A percentile compares a stretch with the other conserved stretches of the same genome.
Conservation (phyloP, 1,284 basidiomycete genomes). For the Cryptococcus deneoformans region DNA sequence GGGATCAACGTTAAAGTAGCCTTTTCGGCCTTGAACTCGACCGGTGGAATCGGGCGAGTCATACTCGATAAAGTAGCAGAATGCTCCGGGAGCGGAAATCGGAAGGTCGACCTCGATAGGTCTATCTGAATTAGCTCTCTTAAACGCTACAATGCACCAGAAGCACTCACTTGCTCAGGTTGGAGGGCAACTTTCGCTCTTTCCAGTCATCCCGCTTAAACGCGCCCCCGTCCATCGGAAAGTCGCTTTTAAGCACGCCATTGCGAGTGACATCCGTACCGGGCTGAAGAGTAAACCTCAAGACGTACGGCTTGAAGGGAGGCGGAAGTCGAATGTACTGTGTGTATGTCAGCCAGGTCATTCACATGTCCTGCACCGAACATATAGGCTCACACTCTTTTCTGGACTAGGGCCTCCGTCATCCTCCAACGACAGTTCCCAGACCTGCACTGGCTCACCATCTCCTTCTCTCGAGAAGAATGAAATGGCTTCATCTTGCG, state of each 20-base stretch:
- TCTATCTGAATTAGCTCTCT: conserved; percentile 49
- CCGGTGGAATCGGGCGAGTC: conserved; percentile 51
- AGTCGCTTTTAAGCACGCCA: conserved; percentile 89
- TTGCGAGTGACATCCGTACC: conserved; percentile 84
- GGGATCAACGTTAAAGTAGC: conserved; percentile 95
- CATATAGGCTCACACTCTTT: conserved; percentile 62
- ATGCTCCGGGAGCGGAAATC: conserved; percentile 91
- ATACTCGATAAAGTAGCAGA: conserved; percentile 90
- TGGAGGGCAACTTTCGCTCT: conserved; percentile 57
- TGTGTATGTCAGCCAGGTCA: not conserved
- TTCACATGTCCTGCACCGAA: not conserved
- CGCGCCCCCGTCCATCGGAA: conserved; percentile 81
- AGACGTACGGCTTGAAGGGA: conserved; percentile 79
- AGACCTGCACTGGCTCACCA: conserved; percentile 70
- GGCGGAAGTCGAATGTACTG: conserved; percentile 94
- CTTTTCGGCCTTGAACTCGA: conserved; percentile 73
- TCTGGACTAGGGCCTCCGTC: conserved; percentile 86
- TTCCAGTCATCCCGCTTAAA: conserved; percentile 76
- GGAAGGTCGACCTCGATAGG: conserved; percentile 88
- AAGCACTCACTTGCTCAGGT: conserved; percentile 57
- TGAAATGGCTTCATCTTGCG: conserved; percentile 83
- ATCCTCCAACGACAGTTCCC: conserved; percentile 76
- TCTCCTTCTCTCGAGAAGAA: conserved; percentile 64
- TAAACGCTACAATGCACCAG: not conserved
- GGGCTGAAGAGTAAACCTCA: conserved; percentile 83